Evolutionary conservation across 805 yeast genomes (phyloP).

Genomic region (Yarrowia yakushimensis): DNA sequence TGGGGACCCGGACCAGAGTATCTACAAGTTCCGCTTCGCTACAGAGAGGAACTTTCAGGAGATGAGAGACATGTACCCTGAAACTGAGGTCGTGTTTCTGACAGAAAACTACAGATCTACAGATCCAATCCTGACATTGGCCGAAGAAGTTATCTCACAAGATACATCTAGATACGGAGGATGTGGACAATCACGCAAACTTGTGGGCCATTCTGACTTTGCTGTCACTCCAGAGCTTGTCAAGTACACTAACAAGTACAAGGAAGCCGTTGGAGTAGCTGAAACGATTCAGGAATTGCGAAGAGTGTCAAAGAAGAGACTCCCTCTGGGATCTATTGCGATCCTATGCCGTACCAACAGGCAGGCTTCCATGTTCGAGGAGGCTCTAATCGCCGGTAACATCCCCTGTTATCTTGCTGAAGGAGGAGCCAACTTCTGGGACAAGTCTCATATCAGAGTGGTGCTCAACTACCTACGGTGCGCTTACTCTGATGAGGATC

Average conservation of each 20-base stretch:
- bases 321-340: conserved; percentile 60
- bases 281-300: conserved; percentile 51
- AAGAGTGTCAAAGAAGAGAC: conserved; percentile 44
- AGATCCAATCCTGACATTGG: conserved; percentile 54
- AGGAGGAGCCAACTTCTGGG: conserved; percentile 80
- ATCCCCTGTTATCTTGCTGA: conserved; percentile 64
- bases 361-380: conserved; percentile 62
- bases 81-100: conserved; percentile 43
- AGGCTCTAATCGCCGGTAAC: conserved; percentile 46
- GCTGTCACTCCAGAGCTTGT: conserved; percentile 38
- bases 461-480: conserved; percentile 65
- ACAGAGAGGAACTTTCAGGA: conserved; percentile 59
- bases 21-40: conserved; percentile 85
- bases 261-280: conserved; percentile 60
- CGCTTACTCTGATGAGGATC: conserved; percentile 55
- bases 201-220: conserved; percentile 18
- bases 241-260: conserved; percentile 41
- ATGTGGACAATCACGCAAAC: conserved; percentile 17
- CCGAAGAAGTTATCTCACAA: conserved; percentile 63
- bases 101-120: conserved; percentile 81
- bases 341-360: conserved; percentile 64
- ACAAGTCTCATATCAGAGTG: conserved; percentile 60
- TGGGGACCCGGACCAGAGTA: conserved; percentile 96
- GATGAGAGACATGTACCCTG: conserved; percentile 46
- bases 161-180: conserved; percentile 40